Percentiles rank a stretch among this genome's conserved stretches.
phyloP scores from a whole-genome alignment of 1,284 basidiomycete genomes.

The Lentinus polychrous region DNA sequence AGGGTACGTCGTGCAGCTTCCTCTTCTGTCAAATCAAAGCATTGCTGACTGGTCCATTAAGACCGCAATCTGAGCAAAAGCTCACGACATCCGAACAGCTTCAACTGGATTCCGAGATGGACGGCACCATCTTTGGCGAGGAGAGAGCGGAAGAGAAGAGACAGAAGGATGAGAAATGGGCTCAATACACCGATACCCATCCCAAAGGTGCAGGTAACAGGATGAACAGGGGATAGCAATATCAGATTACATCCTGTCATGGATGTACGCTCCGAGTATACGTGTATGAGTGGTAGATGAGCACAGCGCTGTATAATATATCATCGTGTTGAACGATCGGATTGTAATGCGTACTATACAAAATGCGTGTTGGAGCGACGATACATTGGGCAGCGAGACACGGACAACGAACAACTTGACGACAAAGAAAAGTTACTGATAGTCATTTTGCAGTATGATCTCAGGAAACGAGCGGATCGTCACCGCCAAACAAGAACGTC shows the following conservation, averaged over 20 bases:
- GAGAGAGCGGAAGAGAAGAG: constrained; percentile 73
- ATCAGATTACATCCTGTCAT: background rate
- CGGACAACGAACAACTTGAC: no score
- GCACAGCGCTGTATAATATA: constrained; percentile 1
- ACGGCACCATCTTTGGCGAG: constrained; percentile 69
- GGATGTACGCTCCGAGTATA: background rate
- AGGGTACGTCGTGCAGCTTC: constrained; percentile 50
- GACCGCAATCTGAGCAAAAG: constrained; percentile 59
- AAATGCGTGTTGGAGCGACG: no score
- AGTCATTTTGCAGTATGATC: no score
- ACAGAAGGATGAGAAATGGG: constrained; percentile 84
- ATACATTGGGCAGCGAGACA: no score
- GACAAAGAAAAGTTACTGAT: no score
- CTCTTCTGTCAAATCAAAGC: constrained; percentile 1
- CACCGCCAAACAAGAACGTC: constrained; percentile 63
- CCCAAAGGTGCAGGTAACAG: constrained; percentile 86
- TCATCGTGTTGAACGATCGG: no score
- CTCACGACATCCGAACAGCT: constrained; percentile 77
- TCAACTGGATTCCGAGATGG: constrained; percentile 72
- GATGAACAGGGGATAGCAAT: constrained; percentile 80
- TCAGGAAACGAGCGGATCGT: constrained; percentile 1
- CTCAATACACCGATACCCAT: constrained; percentile 74
- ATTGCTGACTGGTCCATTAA: constrained; percentile 25
- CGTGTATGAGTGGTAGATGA: no score
- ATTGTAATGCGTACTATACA: no score